phyloP scores from a whole-genome alignment of 2,329 filamentous ascomycete genomes.

The Ophioceras dolichostomum region DNA sequence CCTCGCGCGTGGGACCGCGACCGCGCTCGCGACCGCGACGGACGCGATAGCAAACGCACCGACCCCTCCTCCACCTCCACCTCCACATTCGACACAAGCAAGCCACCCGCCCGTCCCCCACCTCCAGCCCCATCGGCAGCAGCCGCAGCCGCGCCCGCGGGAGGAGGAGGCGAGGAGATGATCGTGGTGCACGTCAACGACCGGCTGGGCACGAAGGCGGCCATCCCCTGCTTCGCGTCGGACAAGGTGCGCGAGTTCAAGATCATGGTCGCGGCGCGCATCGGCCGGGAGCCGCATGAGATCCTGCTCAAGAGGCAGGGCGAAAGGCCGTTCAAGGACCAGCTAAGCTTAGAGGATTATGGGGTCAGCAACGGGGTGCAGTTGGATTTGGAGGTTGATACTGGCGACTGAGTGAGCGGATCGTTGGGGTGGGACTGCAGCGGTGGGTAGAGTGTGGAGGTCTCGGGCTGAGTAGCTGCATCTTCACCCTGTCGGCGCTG shows the following conservation, averaged over 20 bases:
- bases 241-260: slow-evolving; percentile 84
- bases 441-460: too few relatives aligned
- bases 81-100: slow-evolving; percentile 11
- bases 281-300: slow-evolving; percentile 80
- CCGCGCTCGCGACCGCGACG: slow-evolving; percentile 20
- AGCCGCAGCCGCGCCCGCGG: slow-evolving; percentile 15
- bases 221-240: slow-evolving; percentile 76
- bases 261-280: slow-evolving; percentile 77
- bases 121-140: slow-evolving; percentile 13
- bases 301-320: slow-evolving; percentile 88
- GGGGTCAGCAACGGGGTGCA: slow-evolving; percentile 85
- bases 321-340: slow-evolving; percentile 87
- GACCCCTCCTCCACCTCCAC: slow-evolving; percentile 16
- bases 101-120: slow-evolving; percentile 18
- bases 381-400: slow-evolving; percentile 49
- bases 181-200: slow-evolving; percentile 93
- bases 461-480: too few relatives aligned
- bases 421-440: too few relatives aligned
- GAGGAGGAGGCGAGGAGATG: slow-evolving; percentile 53
- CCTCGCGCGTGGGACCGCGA: slow-evolving; percentile 16
- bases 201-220: slow-evolving; percentile 87
- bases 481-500: too few relatives aligned
- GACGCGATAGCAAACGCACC: slow-evolving; percentile 12
- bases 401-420: slow-evolving; percentile 45
- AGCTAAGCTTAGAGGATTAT: slow-evolving; percentile 79